Evolutionary conservation across 2,329 filamentous ascomycete genomes (phyloP).

Genomic region (Rutstroemia sp.): DNA sequence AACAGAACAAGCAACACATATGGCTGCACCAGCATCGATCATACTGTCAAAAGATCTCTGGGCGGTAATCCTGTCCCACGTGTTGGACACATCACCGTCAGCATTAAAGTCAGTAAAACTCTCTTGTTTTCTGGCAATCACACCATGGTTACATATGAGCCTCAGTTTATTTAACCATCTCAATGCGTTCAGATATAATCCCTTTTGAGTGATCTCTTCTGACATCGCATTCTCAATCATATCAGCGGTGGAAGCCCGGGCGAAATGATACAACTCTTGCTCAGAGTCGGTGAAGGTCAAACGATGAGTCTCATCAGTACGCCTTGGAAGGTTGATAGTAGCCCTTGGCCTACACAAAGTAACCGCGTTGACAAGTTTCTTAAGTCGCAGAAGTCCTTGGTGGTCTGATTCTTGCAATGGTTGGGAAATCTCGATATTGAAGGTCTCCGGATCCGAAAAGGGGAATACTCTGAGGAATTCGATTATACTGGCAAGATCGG

Average conservation of each 20-base stretch:
- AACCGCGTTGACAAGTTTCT: constrained; percentile 14
- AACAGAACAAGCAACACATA: constrained; percentile 6
- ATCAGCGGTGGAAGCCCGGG: no score
- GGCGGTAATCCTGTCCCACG: neutral
- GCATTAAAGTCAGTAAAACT: no score
- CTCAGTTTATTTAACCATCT: constrained; percentile 39
- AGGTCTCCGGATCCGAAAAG: constrained; percentile 32
- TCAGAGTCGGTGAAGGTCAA: no score
- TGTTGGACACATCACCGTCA: no score
- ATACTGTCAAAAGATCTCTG: constrained; percentile 23
- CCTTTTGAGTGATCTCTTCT: constrained; percentile 4
- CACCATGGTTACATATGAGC: constrained; percentile 39
- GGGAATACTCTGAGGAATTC: constrained; percentile 38
- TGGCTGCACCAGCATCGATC: constrained; percentile 4
- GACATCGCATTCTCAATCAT: constrained; percentile 26
- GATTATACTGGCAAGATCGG: constrained; percentile 36
- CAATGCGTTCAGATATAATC: constrained; percentile 35
- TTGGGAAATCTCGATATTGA: constrained; percentile 29
- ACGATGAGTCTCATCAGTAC: no score
- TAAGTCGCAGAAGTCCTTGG: constrained; percentile 34
- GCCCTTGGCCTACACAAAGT: no score
- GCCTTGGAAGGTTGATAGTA: no score
- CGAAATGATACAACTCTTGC: no score
- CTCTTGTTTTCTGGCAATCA: constrained; percentile 32
- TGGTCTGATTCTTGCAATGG: constrained; percentile 34